These are phyloP conservation scores for Starmerella floris DNA, from an alignment of 805 yeast genomes.

Conservation along the genomic window DNA sequence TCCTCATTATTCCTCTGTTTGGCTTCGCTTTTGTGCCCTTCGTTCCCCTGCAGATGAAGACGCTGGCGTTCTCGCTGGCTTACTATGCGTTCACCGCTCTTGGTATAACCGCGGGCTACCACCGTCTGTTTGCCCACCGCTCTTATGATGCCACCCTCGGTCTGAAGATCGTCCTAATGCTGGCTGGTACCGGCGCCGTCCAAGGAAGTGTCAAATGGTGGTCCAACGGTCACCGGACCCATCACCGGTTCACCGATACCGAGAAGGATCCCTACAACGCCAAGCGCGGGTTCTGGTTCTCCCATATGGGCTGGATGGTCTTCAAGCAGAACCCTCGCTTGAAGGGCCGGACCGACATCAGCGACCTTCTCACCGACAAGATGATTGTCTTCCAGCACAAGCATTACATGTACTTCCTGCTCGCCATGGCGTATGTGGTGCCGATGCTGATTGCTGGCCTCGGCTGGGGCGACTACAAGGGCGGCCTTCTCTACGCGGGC, in stretches of 20 bases:
- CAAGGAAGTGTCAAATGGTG: conserved; percentile 67
- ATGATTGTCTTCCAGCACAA: conserved; percentile 56
- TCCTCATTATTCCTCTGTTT: conserved; percentile 41
- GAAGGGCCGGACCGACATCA: conserved; percentile 51
- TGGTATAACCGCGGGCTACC: conserved; percentile 76
- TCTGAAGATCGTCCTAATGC: conserved; percentile 39
- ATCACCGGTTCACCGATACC: conserved; percentile 78
- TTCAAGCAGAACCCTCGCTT: conserved; percentile 51
- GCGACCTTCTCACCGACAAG: conserved; percentile 48
- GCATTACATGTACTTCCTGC: conserved; percentile 46
- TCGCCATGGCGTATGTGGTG: conserved; percentile 40
- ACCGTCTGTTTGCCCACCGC: conserved; percentile 59
- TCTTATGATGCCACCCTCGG: conserved; percentile 37
- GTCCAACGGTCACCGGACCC: conserved; percentile 77
- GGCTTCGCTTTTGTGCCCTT: conserved; percentile 35
- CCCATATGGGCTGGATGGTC: conserved; percentile 83
- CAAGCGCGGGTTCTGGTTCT: conserved; percentile 64
- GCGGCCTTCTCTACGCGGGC: conserved; percentile 74
- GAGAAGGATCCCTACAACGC: conserved; percentile 80
- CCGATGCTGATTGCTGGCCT: conserved; percentile 57
- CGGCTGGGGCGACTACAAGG: conserved; percentile 58
- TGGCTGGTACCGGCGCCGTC: conserved; percentile 59
- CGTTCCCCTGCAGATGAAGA: conserved; percentile 37
- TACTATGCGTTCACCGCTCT: conserved; percentile 50
- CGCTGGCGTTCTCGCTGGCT: conserved; percentile 40